Conservation (phyloP, 768 basidiomycete species). For the Naganishia vaughanmartiniae region DNA sequence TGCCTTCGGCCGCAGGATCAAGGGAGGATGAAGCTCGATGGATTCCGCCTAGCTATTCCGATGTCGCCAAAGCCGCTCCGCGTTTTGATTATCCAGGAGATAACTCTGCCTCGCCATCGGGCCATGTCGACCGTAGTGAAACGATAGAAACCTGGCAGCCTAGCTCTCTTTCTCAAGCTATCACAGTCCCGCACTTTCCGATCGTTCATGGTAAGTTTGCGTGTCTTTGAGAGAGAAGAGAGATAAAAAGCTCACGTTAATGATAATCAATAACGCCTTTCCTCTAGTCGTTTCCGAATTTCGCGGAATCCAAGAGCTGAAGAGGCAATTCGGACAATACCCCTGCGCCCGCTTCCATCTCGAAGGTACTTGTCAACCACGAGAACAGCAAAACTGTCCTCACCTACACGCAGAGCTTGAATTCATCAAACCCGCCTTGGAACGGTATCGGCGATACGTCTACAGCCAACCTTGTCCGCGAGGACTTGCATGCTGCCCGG, state of each 20-base stretch:
- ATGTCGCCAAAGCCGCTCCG: slow-evolving; percentile 1
- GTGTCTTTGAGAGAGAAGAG: neutral
- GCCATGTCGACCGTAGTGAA: neutral
- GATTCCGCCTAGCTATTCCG: slow-evolving; percentile 11
- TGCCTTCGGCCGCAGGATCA: too few species aligned
- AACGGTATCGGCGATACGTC: slow-evolving; percentile 23
- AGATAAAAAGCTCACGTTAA: neutral
- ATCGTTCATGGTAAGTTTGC: slow-evolving; percentile 16
- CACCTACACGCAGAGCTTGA: slow-evolving; percentile 6
- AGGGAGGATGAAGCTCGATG: slow-evolving; percentile 1
- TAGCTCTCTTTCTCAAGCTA: neutral
- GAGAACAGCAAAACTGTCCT: neutral
- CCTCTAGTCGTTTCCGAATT: slow-evolving; percentile 12
- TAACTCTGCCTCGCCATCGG: slow-evolving; percentile 1
- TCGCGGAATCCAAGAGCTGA: slow-evolving; percentile 3
- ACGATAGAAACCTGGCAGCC: neutral
- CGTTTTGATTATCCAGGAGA: neutral
- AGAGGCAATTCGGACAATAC: neutral
- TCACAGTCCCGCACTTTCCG: neutral
- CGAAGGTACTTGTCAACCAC: slow-evolving; percentile 3
- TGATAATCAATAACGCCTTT: neutral
- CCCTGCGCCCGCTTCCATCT: slow-evolving; percentile 18
- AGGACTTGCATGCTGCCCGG: slow-evolving; percentile 5
- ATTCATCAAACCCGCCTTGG: slow-evolving; percentile 1
- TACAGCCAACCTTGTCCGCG: slow-evolving; percentile 13